These are phyloP conservation scores for Globisporangium canariense DNA, from an alignment of 352 stramenopile species.

Conservation along the genomic window DNA sequence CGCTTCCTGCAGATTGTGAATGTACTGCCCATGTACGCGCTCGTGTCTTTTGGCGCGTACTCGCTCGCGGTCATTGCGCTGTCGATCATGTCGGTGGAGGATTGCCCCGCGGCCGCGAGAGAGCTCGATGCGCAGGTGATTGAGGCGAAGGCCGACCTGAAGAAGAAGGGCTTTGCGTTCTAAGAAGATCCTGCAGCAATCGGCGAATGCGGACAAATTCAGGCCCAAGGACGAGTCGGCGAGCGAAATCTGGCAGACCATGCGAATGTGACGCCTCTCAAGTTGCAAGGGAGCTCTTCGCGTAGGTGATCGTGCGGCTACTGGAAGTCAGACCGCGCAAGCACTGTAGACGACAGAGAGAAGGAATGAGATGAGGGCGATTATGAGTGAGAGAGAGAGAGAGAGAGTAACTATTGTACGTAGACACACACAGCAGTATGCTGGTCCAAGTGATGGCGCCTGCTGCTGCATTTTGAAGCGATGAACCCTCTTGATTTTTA, in stretches of 20 bases:
- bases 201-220: neutral
- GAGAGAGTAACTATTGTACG: conserved; percentile 1
- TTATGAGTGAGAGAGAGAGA: neutral
- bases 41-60: conserved; percentile 72
- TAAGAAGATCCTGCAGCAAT: neutral
- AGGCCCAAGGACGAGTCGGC: neutral
- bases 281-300: neutral
- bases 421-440: neutral
- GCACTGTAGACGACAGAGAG: neutral
- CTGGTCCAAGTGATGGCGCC: neutral
- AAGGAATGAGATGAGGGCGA: neutral
- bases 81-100: conserved; percentile 66
- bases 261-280: neutral
- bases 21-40: conserved; percentile 60
- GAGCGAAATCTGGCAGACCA: neutral
- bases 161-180: conserved; percentile 57
- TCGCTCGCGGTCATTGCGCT: conserved; percentile 63
- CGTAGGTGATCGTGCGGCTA: neutral
- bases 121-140: conserved; percentile 66
- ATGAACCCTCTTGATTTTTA: neutral
- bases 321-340: neutral
- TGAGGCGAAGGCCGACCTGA: conserved; percentile 60
- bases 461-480: neutral
- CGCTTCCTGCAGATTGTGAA: conserved; percentile 50
- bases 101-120: conserved; percentile 64